Percentiles rank a stretch among this genome's conserved stretches.
phyloP scores from a whole-genome alignment of 371 early-diverging fungal genomes.

The Mortierella sp. region DNA sequence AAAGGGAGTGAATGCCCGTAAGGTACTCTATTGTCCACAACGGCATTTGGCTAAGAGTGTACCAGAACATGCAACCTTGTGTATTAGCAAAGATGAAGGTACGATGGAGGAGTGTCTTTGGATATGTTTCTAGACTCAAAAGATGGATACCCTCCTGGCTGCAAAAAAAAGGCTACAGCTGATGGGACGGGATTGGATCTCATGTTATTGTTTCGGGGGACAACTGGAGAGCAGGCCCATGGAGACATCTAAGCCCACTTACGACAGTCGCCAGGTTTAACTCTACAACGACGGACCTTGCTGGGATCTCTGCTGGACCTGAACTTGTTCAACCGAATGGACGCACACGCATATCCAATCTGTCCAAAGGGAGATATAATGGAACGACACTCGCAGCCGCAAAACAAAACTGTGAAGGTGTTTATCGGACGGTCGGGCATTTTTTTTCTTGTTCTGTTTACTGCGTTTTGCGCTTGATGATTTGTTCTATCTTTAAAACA shows the following conservation, averaged over 20 bases:
- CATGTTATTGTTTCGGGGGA: not conserved
- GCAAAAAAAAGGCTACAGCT: no score
- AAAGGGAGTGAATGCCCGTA: not conserved
- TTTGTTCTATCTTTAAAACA: slow-evolving; percentile 8
- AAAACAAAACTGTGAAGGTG: slow-evolving; percentile 5
- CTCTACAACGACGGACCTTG: not conserved
- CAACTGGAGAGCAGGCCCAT: not conserved
- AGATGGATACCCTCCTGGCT: not conserved
- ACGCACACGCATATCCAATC: not conserved
- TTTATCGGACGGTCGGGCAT: slow-evolving; percentile 14
- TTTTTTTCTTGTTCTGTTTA: not conserved
- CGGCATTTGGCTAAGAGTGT: not conserved
- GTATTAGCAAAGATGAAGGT: not conserved
- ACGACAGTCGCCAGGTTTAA: no score
- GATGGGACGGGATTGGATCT: not conserved
- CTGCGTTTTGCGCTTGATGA: not conserved
- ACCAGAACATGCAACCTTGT: not conserved
- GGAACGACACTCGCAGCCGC: not conserved
- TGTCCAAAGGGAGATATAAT: not conserved
- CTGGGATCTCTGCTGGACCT: not conserved
- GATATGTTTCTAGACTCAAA: not conserved
- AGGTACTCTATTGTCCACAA: not conserved
- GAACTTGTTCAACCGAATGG: not conserved
- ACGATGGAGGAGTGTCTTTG: not conserved
- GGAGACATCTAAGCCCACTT: not conserved